Base-by-base conservation (phyloP, 441 rosid genomes). In the Gossypium davidsonii region DNA sequence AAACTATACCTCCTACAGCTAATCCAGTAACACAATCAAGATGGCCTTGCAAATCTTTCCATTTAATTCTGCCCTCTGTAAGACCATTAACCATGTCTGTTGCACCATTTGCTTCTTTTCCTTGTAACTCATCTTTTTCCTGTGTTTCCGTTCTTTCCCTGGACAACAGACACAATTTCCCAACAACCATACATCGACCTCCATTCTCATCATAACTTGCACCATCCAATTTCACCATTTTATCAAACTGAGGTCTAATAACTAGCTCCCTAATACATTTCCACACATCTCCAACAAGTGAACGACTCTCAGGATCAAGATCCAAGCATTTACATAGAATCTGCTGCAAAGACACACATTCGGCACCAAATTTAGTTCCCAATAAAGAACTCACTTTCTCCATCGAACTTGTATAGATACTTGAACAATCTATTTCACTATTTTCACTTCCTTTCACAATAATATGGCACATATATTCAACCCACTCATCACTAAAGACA, bases 1-100 rank as follows among this genome's bases (percentile, higher is more conserved):
- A 28, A 55, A 59, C 59, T 77, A 75, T 79, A 94, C 98, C 97
- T 87, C 94, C 98, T 59, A 92, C 2, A 1, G 94, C 88, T 71
- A 94, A 88, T 62, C 88, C 92, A 0, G 97, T 92, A 70, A 92
- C 83, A 78, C 87, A 84, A 85, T 84, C 93, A 71, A 83, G 91
- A 79, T 92, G 98, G 61, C 97, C 91, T 66, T 52, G 82, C 78
- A 91, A 49, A 70, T 85, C 89, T 80, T 81, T 88, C 63, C 78
- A 82, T 78, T 86, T 85, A 51, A 91, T 71, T 56, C 80, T 82
- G 72, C 86, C 88, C 71, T 81, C 73, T 14, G 80, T 71, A 67
- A 91, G 71, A 42, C 84, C 88, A 66, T 83, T 81, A 52, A 74
- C 76, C 44, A 26, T 51, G 42, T 81, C 87, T 75, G 58, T 75